Evolutionary conservation across 345 rosid species (phyloP).

Genomic region (Moricandia arvensis): DNA sequence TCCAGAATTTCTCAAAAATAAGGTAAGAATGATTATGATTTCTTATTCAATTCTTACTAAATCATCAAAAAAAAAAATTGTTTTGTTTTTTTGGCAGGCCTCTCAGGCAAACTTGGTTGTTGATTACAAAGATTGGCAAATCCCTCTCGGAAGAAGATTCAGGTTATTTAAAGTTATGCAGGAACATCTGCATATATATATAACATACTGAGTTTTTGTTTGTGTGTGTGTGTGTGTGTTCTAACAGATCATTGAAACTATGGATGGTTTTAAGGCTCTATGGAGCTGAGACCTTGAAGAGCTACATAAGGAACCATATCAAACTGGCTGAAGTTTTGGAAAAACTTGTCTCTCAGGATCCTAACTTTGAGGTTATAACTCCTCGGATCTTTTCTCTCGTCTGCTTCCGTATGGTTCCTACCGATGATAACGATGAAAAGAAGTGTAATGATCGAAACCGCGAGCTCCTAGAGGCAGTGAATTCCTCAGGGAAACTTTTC

Average conservation of each 20-base stretch:
- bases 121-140: conserved; percentile 49
- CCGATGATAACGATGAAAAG: conserved; percentile 30
- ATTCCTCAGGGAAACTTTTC: conserved; percentile 73
- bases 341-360: conserved; percentile 55
- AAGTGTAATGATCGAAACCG: conserved; percentile 55
- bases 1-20: conserved; percentile 86
- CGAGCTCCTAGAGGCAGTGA: conserved; percentile 66
- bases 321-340: conserved; percentile 67
- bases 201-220: neutral
- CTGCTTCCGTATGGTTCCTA: conserved; percentile 67
- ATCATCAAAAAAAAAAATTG: neutral
- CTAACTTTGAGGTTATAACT: conserved; percentile 72
- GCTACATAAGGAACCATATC: conserved; percentile 58
- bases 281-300: neutral
- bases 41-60: neutral
- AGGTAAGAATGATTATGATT: conserved; percentile 45
- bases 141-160: conserved; percentile 94
- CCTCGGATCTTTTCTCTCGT: conserved; percentile 73
- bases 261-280: neutral
- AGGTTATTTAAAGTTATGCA: conserved; percentile 43
- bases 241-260: neutral
- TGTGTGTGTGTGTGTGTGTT: neutral
- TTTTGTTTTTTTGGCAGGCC: conserved; percentile 44
- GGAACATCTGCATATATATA: neutral
- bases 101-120: conserved; percentile 71